phyloP scores from a whole-genome alignment of 2,329 filamentous ascomycete genomes.

The Xylaria sp. region DNA sequence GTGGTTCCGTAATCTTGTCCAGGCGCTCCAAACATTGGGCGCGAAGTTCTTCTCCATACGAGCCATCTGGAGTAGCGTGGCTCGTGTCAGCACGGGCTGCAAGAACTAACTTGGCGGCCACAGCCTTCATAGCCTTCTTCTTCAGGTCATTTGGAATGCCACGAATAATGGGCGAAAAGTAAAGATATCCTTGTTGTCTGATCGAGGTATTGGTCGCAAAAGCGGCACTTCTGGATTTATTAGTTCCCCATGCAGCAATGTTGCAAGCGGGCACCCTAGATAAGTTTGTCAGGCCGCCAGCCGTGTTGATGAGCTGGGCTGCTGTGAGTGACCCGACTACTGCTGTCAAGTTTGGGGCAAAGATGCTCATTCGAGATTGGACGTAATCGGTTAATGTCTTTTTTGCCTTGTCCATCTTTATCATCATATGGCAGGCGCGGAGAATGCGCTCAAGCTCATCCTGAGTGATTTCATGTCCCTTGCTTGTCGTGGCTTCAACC shows the following conservation, averaged over 20 bases:
- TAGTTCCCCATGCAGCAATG: constrained; percentile 86
- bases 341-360: constrained; percentile 90
- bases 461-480: constrained; percentile 77
- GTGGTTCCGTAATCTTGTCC: constrained; percentile 90
- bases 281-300: constrained; percentile 84
- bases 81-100: constrained; percentile 89
- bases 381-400: constrained; percentile 89
- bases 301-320: constrained; percentile 93
- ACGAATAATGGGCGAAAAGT: constrained; percentile 87
- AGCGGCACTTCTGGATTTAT: constrained; percentile 73
- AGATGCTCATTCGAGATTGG: constrained; percentile 94
- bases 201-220: constrained; percentile 92
- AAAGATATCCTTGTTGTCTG: constrained; percentile 91
- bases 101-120: constrained; percentile 91
- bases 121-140: constrained; percentile 92
- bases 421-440: constrained; percentile 82
- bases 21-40: constrained; percentile 83
- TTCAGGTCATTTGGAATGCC: constrained; percentile 85
- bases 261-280: constrained; percentile 95
- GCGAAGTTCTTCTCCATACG: constrained; percentile 80
- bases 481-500: constrained; percentile 89
- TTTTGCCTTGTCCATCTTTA: constrained; percentile 88
- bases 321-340: constrained; percentile 92
- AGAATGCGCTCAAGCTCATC: constrained; percentile 76
- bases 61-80: constrained; percentile 80